Evolutionary conservation across 495 filamentous ascomycete genomes (phyloP), one percentile per base, ranked within the genome.

Genomic region (Xylaria acuta): DNA sequence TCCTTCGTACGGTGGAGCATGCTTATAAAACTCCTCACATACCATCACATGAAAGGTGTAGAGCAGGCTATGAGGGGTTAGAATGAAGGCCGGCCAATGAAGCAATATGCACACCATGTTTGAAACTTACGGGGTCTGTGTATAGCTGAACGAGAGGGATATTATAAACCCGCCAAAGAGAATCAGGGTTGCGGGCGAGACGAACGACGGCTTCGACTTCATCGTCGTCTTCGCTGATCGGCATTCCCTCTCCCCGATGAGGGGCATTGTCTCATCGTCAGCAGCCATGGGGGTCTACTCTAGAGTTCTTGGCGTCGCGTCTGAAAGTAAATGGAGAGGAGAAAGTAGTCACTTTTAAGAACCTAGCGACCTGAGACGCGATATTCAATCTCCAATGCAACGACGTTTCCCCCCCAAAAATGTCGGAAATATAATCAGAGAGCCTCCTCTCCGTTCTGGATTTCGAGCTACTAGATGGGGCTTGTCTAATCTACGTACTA

Each of bases 21-120:
- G 78, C 47, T 69, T 63, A 75, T 88, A 89, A 75, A 84, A 89
- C 58, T 81, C 84, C 27, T 88, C 84, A 75, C 87, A 89, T 20
- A 81, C 83, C 86, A 89, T 88, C 27, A 86, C 67, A 27, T 84
- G 80, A 67, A 89, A 87, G 5, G 81, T 85, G 71, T 87, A 88
- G 56, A 88, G 81, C 7, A 88, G 77, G 9, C 83, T 86, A 38
- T 60, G 11, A 45, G 11, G 22, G 20, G 12, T 67, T 25, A 69
- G 36, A 64, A 59, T 9, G 25, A 27, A 16, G 32, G 43, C 7
- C 25, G 22, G 16, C 20, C 38, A 12, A 30, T n/a, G 22, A 22
- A 25, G 32, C 30, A 43, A 70, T 11, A 27, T 34, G 43, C n/a
- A 7, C 8, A 20, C n/a, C 20, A 30, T 41, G 9, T 54, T 49